Evolutionary conservation across 345 rosid species (phyloP).

Genomic region (Sisymbrium altissimum): DNA sequence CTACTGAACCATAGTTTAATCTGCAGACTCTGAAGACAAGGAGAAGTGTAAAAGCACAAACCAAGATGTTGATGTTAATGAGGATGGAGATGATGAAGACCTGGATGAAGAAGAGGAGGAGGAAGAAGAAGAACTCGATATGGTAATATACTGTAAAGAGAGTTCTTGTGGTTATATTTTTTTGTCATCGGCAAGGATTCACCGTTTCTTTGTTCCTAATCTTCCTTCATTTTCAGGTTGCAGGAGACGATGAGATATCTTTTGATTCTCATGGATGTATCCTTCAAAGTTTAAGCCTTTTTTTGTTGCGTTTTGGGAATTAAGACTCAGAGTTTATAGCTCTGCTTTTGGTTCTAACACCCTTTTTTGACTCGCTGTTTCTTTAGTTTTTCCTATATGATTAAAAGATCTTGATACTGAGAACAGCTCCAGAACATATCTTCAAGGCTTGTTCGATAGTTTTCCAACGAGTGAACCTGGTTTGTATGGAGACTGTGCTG

Average conservation of each 20-base stretch:
- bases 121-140: slow-evolving; percentile 41
- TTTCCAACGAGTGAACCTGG: slow-evolving; percentile 51
- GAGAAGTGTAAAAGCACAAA: slow-evolving; percentile 34
- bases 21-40: slow-evolving; percentile 39
- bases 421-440: slow-evolving; percentile 68
- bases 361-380: not conserved
- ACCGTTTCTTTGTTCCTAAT: not conserved
- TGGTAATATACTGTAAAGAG: slow-evolving; percentile 39
- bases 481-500: slow-evolving; percentile 42
- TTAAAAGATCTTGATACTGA: slow-evolving; percentile 51
- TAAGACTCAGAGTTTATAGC: not conserved
- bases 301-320: not conserved
- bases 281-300: slow-evolving; percentile 10
- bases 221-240: slow-evolving; percentile 43
- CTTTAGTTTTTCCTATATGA: slow-evolving; percentile 43
- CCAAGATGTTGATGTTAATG: slow-evolving; percentile 45
- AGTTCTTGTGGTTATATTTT: not conserved
- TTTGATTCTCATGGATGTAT: slow-evolving; percentile 60
- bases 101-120: slow-evolving; percentile 50
- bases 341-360: not conserved
- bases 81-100: slow-evolving; percentile 67
- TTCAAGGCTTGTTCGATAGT: slow-evolving; percentile 87
- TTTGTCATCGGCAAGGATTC: not conserved
- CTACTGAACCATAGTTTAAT: slow-evolving; percentile 14
- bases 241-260: slow-evolving; percentile 51